Conservation (phyloP, 2,329 filamentous ascomycete genomes). For the Clonostachys sp. region DNA sequence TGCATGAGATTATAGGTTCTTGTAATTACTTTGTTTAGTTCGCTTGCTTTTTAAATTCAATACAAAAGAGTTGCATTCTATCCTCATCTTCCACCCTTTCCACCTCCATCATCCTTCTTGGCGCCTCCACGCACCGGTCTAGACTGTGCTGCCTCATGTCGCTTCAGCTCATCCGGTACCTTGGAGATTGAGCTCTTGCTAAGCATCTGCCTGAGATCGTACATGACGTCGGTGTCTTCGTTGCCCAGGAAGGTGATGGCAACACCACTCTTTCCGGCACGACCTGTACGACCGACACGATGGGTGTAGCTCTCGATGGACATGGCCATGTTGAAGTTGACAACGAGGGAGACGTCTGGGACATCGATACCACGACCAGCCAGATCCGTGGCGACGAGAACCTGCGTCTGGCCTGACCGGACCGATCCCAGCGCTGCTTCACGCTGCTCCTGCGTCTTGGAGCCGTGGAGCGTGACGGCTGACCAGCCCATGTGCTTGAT, state of each 20-base stretch:
- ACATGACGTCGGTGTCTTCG: constrained; percentile 87
- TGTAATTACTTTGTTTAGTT: neutral
- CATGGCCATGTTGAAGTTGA: constrained; percentile 98
- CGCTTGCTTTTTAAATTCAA: neutral
- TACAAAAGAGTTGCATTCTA: neutral
- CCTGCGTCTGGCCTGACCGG: constrained; percentile 73
- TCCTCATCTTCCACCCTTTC: neutral
- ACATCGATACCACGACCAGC: constrained; percentile 98
- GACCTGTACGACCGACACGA: constrained; percentile 92
- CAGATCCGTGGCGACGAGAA: constrained; percentile 92
- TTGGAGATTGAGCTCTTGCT: constrained; percentile 83
- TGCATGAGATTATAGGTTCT: too few relatives aligned
- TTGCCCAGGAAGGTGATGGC: constrained; percentile 92
- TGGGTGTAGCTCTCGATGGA: constrained; percentile 96
- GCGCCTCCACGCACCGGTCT: constrained; percentile 48
- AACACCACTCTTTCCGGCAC: constrained; percentile 94
- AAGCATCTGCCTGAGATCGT: constrained; percentile 94
- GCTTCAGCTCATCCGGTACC: constrained; percentile 84
- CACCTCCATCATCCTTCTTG: constrained; percentile 14
- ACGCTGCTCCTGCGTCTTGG: constrained; percentile 96
- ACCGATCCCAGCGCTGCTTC: constrained; percentile 87
- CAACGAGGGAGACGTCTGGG: constrained; percentile 83
- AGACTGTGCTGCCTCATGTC: constrained; percentile 89
- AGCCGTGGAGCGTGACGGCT: constrained; percentile 86
- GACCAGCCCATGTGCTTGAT: constrained; percentile 93